Conservation (phyloP, 1,139 yeast species). For the Taphrina sp. region DNA sequence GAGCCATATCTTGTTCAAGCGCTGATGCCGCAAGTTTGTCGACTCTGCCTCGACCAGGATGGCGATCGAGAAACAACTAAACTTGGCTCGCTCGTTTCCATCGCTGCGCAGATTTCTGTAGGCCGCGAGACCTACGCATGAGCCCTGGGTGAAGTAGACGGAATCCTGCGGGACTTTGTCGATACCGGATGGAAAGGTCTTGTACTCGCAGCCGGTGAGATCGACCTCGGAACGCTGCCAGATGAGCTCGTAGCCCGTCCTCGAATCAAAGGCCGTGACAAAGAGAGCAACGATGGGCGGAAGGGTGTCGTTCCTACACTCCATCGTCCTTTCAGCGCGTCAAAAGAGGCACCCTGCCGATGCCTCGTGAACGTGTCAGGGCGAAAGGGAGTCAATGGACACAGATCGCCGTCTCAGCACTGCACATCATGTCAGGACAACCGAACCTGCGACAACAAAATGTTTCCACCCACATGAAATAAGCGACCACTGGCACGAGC, state of each 20-base stretch:
- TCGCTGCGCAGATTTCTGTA: constrained; percentile 4
- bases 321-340: no score
- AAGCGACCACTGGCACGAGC: no score
- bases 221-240: constrained; percentile 4
- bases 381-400: no score
- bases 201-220: constrained; percentile 15
- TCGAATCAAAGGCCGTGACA: constrained; percentile 5
- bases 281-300: constrained; percentile 15
- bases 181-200: constrained; percentile 12
- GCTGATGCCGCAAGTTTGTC: constrained; percentile 4
- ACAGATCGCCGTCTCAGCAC: no score
- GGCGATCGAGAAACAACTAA: constrained; percentile 10
- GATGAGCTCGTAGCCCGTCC: constrained; percentile 8
- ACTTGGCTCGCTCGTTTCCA: not conserved
- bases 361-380: no score
- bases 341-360: no score
- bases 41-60: constrained; percentile 14
- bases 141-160: constrained; percentile 11
- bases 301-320: not conserved
- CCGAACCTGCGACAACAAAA: no score
- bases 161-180: constrained; percentile 7
- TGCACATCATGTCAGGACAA: no score
- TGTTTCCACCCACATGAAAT: no score
- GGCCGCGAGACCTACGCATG: constrained; percentile 7
- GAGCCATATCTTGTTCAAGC: constrained; percentile 16